These are phyloP conservation scores for Trametes versicolor DNA, from an alignment of 1,284 basidiomycete genomes.

Conservation along the genomic window DNA sequence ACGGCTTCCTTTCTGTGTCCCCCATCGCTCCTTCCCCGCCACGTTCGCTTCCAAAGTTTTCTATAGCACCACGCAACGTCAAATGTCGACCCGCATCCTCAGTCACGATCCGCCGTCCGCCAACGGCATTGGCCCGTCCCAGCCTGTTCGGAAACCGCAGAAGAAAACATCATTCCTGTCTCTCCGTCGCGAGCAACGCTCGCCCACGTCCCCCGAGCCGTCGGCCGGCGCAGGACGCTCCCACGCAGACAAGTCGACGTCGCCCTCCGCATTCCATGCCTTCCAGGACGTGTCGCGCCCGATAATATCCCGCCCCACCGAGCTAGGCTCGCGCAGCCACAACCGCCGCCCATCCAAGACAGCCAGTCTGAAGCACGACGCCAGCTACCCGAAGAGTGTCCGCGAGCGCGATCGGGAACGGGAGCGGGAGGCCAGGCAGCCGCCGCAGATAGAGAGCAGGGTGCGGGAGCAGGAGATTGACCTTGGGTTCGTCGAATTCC, in stretches of 20 bases:
- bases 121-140: constrained; percentile 27
- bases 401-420: constrained; percentile 26
- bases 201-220: constrained; percentile 42
- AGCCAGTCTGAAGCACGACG: constrained; percentile 35
- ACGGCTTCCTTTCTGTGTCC: constrained; percentile 30
- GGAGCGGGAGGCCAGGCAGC: constrained; percentile 13
- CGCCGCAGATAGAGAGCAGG: constrained; percentile 26
- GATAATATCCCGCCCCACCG: constrained; percentile 38
- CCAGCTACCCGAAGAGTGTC: constrained; percentile 30
- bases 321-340: constrained; percentile 32
- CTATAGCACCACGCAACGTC: constrained; percentile 28
- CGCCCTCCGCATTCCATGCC: constrained; percentile 40
- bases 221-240: constrained; percentile 32
- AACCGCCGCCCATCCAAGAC: constrained; percentile 40
- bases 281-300: constrained; percentile 38
- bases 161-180: constrained; percentile 66
- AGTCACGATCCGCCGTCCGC: constrained; percentile 31
- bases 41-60: constrained; percentile 37
- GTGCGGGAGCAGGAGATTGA: constrained; percentile 29
- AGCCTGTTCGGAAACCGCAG: constrained; percentile 52
- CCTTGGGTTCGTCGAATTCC: constrained; percentile 36
- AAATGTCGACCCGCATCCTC: constrained; percentile 43
- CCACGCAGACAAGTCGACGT: constrained; percentile 46
- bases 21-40: constrained; percentile 36
- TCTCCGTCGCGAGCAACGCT: constrained; percentile 61